A percentile compares a stretch with the other conserved stretches of the same genome.
Conservation (phyloP, 1,284 basidiomycete genomes). For the Phellinidium pouzarii region DNA sequence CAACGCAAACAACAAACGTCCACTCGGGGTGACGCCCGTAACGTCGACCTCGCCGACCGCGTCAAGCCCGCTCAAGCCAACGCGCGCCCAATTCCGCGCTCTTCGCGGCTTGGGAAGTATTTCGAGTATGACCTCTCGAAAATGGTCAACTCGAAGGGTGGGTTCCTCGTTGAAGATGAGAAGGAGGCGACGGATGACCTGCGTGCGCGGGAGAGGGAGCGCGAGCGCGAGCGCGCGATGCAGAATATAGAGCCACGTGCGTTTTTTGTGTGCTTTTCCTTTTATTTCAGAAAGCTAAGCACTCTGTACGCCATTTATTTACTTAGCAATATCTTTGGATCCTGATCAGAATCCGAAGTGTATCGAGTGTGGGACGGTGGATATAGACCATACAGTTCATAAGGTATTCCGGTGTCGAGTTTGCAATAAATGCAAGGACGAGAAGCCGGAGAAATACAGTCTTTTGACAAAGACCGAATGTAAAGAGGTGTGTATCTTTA, state of each 20-base stretch:
- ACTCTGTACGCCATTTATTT: too few relatives aligned
- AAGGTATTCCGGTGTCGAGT: conserved; percentile 81
- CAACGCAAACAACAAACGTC: conserved; percentile 55
- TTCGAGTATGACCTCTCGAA: conserved; percentile 97
- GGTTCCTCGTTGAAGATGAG: conserved; percentile 82
- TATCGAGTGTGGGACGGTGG: conserved; percentile 72
- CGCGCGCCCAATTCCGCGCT: too few relatives aligned
- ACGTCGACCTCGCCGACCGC: conserved; percentile 55
- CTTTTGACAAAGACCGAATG: conserved; percentile 98
- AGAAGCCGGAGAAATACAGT: conserved; percentile 87
- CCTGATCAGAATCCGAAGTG: conserved; percentile 74
- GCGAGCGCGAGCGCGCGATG: conserved; percentile 61
- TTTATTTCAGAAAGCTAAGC: too few relatives aligned
- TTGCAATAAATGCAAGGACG: conserved; percentile 86
- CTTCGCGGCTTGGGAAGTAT: conserved; percentile 79
- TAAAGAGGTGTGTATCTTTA: conserved; percentile 64
- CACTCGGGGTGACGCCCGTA: conserved; percentile 41
- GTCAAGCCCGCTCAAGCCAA: conserved; percentile 56
- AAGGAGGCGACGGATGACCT: conserved; percentile 65
- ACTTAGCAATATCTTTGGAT: conserved; percentile 61
- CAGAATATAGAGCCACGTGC: conserved; percentile 68
- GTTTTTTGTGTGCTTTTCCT: conserved; percentile 26
- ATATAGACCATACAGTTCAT: conserved; percentile 78
- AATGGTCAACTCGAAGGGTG: conserved; percentile 92
- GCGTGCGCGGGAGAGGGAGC: conserved; percentile 66